phyloP scores from a whole-genome alignment of 2,329 filamentous ascomycete species.

The Colletotrichum filicis region DNA sequence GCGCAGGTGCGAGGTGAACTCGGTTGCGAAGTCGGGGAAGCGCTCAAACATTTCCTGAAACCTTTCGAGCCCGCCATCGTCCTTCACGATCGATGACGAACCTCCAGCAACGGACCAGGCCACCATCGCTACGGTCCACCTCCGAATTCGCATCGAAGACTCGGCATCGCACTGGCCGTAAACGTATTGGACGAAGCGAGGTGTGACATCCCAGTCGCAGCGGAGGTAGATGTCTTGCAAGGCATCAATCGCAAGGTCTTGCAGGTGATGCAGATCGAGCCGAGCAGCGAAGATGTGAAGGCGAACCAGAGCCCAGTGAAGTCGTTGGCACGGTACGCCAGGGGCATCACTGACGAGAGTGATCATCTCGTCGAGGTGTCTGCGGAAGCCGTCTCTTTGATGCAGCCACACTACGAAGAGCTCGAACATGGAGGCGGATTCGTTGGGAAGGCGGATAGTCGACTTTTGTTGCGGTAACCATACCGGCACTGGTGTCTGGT shows the following conservation, averaged over 20 bases:
- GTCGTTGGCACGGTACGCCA: constrained; percentile 39
- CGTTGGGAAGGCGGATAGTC: constrained; percentile 52
- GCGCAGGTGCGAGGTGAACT: constrained; percentile 62
- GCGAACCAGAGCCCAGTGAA: constrained; percentile 66
- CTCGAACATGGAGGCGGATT: constrained; percentile 63
- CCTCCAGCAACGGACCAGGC: constrained; percentile 62
- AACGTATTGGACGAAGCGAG: constrained; percentile 61
- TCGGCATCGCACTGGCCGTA: constrained; percentile 64
- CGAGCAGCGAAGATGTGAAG: constrained; percentile 68
- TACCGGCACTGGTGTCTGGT: constrained; percentile 43
- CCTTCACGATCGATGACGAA: constrained; percentile 38
- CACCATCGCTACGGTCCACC: constrained; percentile 70
- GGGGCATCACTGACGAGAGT: constrained; percentile 38
- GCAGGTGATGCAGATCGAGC: constrained; percentile 60
- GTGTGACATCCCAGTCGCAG: constrained; percentile 67
- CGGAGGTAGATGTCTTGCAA: constrained; percentile 69
- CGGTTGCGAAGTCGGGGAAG: constrained; percentile 58
- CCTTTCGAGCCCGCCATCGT: constrained; percentile 37
- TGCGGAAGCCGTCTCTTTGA: constrained; percentile 50
- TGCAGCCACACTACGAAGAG: constrained; percentile 66
- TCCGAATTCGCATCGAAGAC: constrained; percentile 62
- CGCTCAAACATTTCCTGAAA: constrained; percentile 56
- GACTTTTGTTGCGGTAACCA: constrained; percentile 45
- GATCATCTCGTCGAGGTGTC: constrained; percentile 55
- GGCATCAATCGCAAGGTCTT: constrained; percentile 68